Evolutionary conservation across 1,284 basidiomycete species (phyloP).

Genomic region (Athelia psychrophila): DNA sequence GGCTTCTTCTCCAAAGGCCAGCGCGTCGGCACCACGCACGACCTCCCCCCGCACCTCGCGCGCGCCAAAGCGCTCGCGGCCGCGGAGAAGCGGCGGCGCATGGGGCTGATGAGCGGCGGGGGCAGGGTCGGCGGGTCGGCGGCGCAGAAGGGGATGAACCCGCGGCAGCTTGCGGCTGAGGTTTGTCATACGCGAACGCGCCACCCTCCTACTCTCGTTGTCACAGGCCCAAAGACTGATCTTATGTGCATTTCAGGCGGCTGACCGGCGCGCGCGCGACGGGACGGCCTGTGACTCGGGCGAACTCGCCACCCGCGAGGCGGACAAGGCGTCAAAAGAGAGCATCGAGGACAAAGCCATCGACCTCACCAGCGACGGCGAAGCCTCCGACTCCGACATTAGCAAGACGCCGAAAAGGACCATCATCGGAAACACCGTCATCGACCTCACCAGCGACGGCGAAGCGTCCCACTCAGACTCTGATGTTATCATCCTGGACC

Average conservation of each 20-base stretch:
- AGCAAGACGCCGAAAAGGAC: slow-evolving; percentile 71
- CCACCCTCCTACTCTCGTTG: slow-evolving; percentile 1
- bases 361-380: slow-evolving; percentile 53
- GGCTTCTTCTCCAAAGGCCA: slow-evolving; percentile 78
- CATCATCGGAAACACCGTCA: slow-evolving; percentile 58
- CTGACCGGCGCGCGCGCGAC: slow-evolving; percentile 71
- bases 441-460: slow-evolving; percentile 55
- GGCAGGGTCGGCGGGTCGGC: slow-evolving; percentile 50
- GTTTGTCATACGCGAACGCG: slow-evolving; percentile 57
- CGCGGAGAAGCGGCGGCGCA: slow-evolving; percentile 65
- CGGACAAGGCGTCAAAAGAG: slow-evolving; percentile 63
- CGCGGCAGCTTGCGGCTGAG: slow-evolving; percentile 73
- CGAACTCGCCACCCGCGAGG: slow-evolving; percentile 57
- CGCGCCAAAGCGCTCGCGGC: slow-evolving; percentile 68
- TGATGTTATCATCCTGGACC: slow-evolving; percentile 22
- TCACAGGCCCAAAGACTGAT: slow-evolving; percentile 1
- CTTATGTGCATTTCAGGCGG: slow-evolving; percentile 56
- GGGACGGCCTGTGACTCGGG: slow-evolving; percentile 72
- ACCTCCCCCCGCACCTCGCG: slow-evolving; percentile 63
- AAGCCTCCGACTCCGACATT: slow-evolving; percentile 25
- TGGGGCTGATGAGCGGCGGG: slow-evolving; percentile 48
- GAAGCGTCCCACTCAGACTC: slow-evolving; percentile 26
- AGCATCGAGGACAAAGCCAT: slow-evolving; percentile 61
- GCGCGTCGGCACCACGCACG: slow-evolving; percentile 63
- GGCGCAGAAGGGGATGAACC: slow-evolving; percentile 42